phyloP scores from a whole-genome alignment of 2,329 filamentous ascomycete species.

The Calonectria pseudoturangicola region DNA sequence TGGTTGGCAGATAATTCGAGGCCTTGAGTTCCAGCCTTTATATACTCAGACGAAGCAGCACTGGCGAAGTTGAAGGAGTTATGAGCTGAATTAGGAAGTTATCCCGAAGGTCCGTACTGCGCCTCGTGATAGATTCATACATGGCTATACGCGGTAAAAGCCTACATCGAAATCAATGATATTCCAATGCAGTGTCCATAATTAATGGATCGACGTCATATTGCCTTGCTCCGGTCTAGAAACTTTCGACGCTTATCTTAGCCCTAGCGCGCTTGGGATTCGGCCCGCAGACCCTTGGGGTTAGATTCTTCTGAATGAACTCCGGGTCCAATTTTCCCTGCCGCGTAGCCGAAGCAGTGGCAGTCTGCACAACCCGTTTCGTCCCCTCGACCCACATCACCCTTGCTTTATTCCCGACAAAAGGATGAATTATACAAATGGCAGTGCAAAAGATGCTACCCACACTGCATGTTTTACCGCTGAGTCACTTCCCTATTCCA shows the following conservation, averaged over 20 bases:
- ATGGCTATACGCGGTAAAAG: background rate
- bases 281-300: background rate
- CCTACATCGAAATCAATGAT: background rate
- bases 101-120: background rate
- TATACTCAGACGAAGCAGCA: background rate
- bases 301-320: background rate
- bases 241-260: background rate
- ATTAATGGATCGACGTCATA: background rate
- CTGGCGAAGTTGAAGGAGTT: background rate
- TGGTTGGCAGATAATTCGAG: background rate
- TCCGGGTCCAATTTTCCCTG: constrained; percentile 12
- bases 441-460: too few relatives aligned
- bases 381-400: background rate
- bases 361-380: background rate
- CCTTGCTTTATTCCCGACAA: background rate
- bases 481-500: background rate
- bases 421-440: background rate
- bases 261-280: background rate
- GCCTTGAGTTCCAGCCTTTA: background rate
- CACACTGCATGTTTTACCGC: background rate
- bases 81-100: background rate
- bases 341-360: background rate
- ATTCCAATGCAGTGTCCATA: background rate
- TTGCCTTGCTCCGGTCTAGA: background rate
- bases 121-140: background rate